These are phyloP conservation scores for Tetrapisispora taiwanensis DNA, from an alignment of 805 yeast genomes.

Conservation along the genomic window DNA sequence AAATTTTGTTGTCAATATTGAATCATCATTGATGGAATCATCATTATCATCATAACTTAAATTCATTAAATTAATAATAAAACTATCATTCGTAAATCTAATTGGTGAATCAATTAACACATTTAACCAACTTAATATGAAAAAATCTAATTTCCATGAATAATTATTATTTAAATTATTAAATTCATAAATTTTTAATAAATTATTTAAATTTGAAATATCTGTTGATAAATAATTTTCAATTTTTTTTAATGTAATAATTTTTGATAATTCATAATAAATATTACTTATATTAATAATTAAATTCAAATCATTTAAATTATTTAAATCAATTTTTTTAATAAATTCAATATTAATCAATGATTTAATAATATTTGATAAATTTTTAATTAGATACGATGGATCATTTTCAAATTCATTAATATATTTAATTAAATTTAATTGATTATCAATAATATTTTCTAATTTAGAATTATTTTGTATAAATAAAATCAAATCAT, in stretches of 20 bases:
- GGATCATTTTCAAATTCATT: slow-evolving; percentile 25
- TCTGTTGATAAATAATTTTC: slow-evolving; percentile 53
- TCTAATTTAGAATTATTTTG: neutral
- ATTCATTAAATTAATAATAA: slow-evolving; percentile 13
- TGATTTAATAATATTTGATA: slow-evolving; percentile 2
- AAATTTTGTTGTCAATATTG: neutral
- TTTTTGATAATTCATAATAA: slow-evolving; percentile 39
- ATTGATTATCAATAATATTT: neutral
- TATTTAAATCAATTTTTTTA: neutral
- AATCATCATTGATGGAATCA: neutral
- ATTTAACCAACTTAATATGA: slow-evolving; percentile 61
- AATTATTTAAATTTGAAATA: slow-evolving; percentile 22
- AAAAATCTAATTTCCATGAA: slow-evolving; percentile 39
- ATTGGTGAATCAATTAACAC: slow-evolving; percentile 70
- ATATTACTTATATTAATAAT: neutral
- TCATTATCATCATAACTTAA: neutral
- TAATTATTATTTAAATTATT: neutral
- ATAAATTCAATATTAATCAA: neutral
- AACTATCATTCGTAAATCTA: slow-evolving; percentile 33
- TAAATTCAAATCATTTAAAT: neutral
- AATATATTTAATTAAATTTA: slow-evolving; percentile 7
- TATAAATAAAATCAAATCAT: neutral
- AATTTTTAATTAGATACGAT: slow-evolving; percentile 5
- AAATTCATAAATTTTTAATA: neutral
- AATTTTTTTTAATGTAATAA: slow-evolving; percentile 55